phyloP scores from a whole-genome alignment of 2,329 filamentous ascomycete genomes.

The Fusarium sp. region DNA sequence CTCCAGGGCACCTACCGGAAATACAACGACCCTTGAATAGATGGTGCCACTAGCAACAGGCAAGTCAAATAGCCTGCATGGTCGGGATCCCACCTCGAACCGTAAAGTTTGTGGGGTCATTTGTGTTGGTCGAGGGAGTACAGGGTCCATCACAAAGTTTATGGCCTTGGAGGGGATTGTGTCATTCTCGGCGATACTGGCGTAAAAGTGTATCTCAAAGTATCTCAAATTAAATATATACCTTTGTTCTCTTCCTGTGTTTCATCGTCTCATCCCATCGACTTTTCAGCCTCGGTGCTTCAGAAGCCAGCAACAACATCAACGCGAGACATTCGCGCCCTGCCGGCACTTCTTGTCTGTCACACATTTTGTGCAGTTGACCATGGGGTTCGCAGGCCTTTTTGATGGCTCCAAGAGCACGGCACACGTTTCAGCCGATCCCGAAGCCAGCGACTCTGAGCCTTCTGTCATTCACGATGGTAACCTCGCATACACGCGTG shows the following conservation, averaged over 20 bases:
- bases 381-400: slow-evolving; percentile 24
- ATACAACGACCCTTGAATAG: background rate
- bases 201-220: background rate
- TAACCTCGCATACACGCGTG: slow-evolving; percentile 33
- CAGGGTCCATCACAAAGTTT: background rate
- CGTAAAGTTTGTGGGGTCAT: background rate
- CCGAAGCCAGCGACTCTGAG: slow-evolving; percentile 21
- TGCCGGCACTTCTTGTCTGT: background rate
- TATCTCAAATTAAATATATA: slow-evolving; percentile 16
- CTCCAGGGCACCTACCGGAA: background rate
- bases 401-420: slow-evolving; percentile 23
- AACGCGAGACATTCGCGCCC: slow-evolving; percentile 1
- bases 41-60: background rate
- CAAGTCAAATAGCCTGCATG: slow-evolving; percentile 3
- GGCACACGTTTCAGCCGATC: slow-evolving; percentile 2
- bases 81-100: slow-evolving; percentile 1
- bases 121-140: background rate
- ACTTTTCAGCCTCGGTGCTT: background rate
- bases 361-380: background rate
- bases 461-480: slow-evolving; percentile 35
- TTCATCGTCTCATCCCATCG: background rate
- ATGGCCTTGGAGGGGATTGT: slow-evolving; percentile 10
- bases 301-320: background rate
- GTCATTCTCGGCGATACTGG: slow-evolving; percentile 12
- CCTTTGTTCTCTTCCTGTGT: background rate